Percentiles rank a stretch among this genome's conserved stretches.
Evolutionary conservation across 179 eudicot species (phyloP).

Genomic region (Amaranthus tricolor): DNA sequence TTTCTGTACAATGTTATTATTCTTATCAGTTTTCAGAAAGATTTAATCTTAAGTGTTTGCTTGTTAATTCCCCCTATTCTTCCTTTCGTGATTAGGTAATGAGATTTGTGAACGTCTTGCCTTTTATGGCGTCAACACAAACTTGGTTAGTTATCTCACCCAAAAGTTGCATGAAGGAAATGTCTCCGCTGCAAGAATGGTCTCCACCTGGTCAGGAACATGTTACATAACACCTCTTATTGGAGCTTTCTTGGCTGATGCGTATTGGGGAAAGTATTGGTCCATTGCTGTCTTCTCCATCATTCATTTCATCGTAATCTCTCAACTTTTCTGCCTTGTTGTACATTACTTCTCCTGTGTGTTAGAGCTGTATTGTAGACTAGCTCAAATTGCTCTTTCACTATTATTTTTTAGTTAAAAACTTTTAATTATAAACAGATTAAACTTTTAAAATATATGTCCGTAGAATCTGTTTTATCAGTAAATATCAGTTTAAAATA

Average conservation of each 20-base stretch:
- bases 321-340: no score
- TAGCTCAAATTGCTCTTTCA: no score
- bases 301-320: slow-evolving; percentile 24
- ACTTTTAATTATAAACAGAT: no score
- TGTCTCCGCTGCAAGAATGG: slow-evolving; percentile 35
- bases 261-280: slow-evolving; percentile 45
- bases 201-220: slow-evolving; percentile 39
- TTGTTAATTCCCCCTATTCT: neutral
- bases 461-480: no score
- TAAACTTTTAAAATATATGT: no score
- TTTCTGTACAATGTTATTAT: neutral
- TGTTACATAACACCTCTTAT: slow-evolving; percentile 36
- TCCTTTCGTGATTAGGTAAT: slow-evolving; percentile 17
- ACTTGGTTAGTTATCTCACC: slow-evolving; percentile 38
- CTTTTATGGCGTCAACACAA: slow-evolving; percentile 31
- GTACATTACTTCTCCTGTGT: no score
- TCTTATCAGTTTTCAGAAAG: neutral
- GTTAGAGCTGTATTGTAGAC: no score
- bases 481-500: no score
- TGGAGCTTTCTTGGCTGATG: slow-evolving; percentile 43
- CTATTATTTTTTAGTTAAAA: no score
- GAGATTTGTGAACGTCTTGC: slow-evolving; percentile 39
- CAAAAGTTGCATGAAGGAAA: slow-evolving; percentile 31
- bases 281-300: slow-evolving; percentile 40
- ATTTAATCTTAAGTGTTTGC: neutral